Base-by-base conservation (phyloP, 2,329 filamentous ascomycete genomes). In the Alternaria ethzedia region DNA sequence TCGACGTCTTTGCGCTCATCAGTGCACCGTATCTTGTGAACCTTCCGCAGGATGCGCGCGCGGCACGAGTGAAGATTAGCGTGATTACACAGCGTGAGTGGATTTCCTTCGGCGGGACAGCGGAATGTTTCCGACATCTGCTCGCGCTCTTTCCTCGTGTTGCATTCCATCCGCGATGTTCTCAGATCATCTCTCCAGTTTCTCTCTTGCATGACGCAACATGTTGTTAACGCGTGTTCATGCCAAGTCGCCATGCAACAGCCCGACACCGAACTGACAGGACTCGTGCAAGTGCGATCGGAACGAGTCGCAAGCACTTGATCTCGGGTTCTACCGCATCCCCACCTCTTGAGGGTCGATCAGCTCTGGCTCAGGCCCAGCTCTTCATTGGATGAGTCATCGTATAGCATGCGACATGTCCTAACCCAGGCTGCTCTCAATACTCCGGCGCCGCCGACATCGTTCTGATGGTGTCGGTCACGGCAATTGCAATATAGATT, bases 361-460 rank as follows among this genome's bases (percentile, higher is more conserved):
- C 8, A 17, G 5, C n/a, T 43, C 12, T 4, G 28, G 13, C 25
- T 26, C 32, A 13, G 6, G 12, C 28, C 32, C 11, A 45, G 8
- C 26, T 36, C 32, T 44, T 25, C 2, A 30, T 46, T 43, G 50
- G 28, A 47, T 25, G 21, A 41, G 28, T 41, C n/a, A 21, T 51
- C 21, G 15, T 36, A n/a, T 13, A 36, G 28, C 9, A 23, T 36
- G 49, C 26, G 28, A 20, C 26, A 49, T 28, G 20, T 41, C n/a
- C 36, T 12, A n/a, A 23, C 13, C 17, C 23, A 43, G 45, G 15
- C 23, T 21, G 20, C 9, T 50, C n/a, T 59, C 56, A 52, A 61
- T 41, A 59, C 26, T 57, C 43, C 63, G 66, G 65, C 51, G 50
- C n/a, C 15, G 56, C 67, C 65, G 65, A 64, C 15, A 47, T 66